These are phyloP conservation scores for Citrus maxima DNA, from an alignment of 345 rosid species.

Conservation along the genomic window DNA sequence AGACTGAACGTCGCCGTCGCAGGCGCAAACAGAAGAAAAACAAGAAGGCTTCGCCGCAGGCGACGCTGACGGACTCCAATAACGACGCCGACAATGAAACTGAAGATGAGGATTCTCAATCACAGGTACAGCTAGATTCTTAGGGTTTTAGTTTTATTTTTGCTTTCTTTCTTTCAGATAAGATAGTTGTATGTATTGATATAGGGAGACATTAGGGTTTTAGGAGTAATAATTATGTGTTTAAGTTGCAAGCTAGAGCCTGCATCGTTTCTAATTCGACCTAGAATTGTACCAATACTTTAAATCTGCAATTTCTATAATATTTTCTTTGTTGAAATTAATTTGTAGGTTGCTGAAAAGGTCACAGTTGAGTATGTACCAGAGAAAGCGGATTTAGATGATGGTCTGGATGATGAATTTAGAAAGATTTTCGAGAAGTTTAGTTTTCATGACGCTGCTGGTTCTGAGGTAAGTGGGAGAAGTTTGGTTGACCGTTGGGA, in stretches of 20 bases:
- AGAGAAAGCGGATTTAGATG: conserved; percentile 80
- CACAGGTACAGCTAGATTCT: conserved; percentile 4
- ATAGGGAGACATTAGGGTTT: not conserved
- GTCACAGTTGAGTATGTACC: conserved; percentile 87
- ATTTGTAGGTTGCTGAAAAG: conserved; percentile 54
- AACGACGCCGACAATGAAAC: conserved; percentile 32
- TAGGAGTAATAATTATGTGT: not conserved
- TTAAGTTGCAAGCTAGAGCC: not conserved
- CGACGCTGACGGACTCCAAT: not conserved
- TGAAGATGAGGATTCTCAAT: conserved; percentile 46
- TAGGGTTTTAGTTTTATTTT: not conserved
- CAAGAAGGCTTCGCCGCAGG: conserved; percentile 40
- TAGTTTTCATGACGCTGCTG: conserved; percentile 51
- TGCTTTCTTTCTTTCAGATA: not conserved
- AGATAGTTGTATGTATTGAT: not conserved
- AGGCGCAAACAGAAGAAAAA: conserved; percentile 99
- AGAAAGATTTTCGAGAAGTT: conserved; percentile 81
- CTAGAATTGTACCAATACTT: not conserved
- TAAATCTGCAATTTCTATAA: not conserved
- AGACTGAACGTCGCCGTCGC: conserved; percentile 91
- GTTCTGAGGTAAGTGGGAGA: conserved; percentile 50
- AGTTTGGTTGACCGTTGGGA: not conserved
- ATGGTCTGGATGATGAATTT: conserved; percentile 76
- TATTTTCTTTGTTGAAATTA: not conserved
- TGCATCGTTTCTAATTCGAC: not conserved